Evolutionary conservation across 306 rosid species (phyloP), one percentile per base, ranked within the genome.

Genomic region (Cucurbita argyrosperma): DNA sequence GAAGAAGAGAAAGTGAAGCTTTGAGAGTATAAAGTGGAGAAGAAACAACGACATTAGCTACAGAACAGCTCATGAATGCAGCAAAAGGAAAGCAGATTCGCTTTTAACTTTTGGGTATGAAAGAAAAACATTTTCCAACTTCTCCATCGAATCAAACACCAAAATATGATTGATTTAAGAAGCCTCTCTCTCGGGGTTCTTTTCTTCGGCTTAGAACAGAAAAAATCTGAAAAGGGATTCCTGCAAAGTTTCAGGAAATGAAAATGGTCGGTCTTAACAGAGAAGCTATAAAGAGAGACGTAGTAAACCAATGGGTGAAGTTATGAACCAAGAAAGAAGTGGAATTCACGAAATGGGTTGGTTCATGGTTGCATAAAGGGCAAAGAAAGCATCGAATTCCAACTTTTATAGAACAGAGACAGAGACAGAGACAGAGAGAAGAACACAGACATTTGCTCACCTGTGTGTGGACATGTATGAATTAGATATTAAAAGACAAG

Each of bases 11-110:
- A 91, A 89, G 97, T 78, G 87, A 85, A 86, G 86, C 96, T 95
- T 95, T 95, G 86, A 85, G 96, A 95, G 96, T 89, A 89, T 89
- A 95, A 95, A 95, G 99, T 75, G 76, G 80, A 84, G 79, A 76
- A 74, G 26, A 85, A 83, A 49, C 59, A 70, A 81, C 79, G 88
- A 82, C 86, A 89, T 87, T 87, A 72, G 88, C 85, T 75, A 79
- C 63, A 78, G 6, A 80, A 90, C 99, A 84, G 90, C 91, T 91
- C 96, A 87, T 86, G 84, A 81, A 86, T 79, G 86, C 70, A 65
- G 65, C 51, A 37, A 72, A 84, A 80, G 82, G 77, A 91, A 95
- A 95, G 90, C 87, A 91, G 92, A 95, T 95, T 88, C 97, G 96
- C 99, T 91, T 94, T 84, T 61, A 80, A 54, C 82, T 89, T 85